phyloP scores from a whole-genome alignment of 371 early-diverging fungal species.

The Blakeslea trispora region DNA sequence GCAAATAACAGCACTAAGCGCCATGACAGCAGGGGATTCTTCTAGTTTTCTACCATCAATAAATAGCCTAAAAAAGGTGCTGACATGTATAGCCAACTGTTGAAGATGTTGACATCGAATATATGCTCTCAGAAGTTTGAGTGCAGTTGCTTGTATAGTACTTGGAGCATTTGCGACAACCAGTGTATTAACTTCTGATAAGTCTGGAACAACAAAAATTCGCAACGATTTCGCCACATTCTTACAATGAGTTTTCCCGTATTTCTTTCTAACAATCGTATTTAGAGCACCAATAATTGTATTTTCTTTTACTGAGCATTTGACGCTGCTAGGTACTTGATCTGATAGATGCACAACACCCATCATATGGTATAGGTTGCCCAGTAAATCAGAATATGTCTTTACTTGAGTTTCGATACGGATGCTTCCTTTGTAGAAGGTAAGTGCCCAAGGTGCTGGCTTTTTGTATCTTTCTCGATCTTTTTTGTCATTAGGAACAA shows the following conservation, averaged over 20 bases:
- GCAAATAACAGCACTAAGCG: slow-evolving; percentile 39
- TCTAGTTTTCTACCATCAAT: neutral
- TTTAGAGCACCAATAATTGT: slow-evolving; percentile 21
- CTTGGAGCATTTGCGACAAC: slow-evolving; percentile 13
- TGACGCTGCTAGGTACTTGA: slow-evolving; percentile 10
- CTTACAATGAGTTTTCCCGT: slow-evolving; percentile 39
- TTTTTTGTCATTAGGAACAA: neutral
- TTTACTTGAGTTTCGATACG: slow-evolving; percentile 14
- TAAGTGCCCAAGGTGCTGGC: slow-evolving; percentile 12
- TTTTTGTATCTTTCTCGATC: neutral
- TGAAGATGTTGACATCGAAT: slow-evolving; percentile 36
- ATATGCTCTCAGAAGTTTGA: slow-evolving; percentile 30
- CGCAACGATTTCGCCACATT: slow-evolving; percentile 23
- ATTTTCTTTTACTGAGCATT: slow-evolving; percentile 2
- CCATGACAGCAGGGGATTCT: slow-evolving; percentile 29
- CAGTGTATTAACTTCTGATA: slow-evolving; percentile 14
- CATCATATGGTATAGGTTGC: slow-evolving; percentile 20
- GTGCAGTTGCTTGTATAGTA: slow-evolving; percentile 15
- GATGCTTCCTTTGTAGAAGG: slow-evolving; percentile 13
- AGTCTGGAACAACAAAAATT: slow-evolving; percentile 20
- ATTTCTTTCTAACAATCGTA: slow-evolving; percentile 29
- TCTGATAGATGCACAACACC: slow-evolving; percentile 5
- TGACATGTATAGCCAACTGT: slow-evolving; percentile 34
- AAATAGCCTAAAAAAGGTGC: slow-evolving; percentile 29
- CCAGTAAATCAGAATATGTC: slow-evolving; percentile 12